A percentile compares a stretch with the other conserved stretches of the same genome.
phyloP scores from a whole-genome alignment of 805 yeast species.

The Kodamaea nitidulidarum region DNA sequence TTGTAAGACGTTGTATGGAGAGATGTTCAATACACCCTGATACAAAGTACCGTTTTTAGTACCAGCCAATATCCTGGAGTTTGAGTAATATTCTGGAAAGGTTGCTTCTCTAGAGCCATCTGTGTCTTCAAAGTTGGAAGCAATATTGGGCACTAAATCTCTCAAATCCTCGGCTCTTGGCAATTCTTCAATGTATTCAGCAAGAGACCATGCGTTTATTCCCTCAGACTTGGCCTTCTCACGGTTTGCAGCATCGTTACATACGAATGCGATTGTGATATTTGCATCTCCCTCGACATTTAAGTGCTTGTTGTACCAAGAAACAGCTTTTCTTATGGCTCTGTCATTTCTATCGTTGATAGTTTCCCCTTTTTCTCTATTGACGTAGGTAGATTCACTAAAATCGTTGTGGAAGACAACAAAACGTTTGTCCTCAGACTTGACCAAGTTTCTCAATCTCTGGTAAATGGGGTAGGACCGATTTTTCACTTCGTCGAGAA shows the following conservation, averaged over 20 bases:
- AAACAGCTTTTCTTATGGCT: slow-evolving; percentile 72
- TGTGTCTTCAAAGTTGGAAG: slow-evolving; percentile 30
- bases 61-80: slow-evolving; percentile 87
- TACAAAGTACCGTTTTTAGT: slow-evolving; percentile 79
- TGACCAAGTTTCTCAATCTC: slow-evolving; percentile 72
- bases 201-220: slow-evolving; percentile 51
- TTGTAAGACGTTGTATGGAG: slow-evolving; percentile 83
- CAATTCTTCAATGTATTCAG: slow-evolving; percentile 66
- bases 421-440: slow-evolving; percentile 75
- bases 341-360: slow-evolving; percentile 90
- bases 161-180: slow-evolving; percentile 71
- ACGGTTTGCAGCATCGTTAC: slow-evolving; percentile 74
- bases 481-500: slow-evolving; percentile 87
- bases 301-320: slow-evolving; percentile 72
- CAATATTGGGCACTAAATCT: slow-evolving; percentile 69
- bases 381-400: slow-evolving; percentile 61
- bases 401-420: slow-evolving; percentile 93
- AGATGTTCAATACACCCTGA: slow-evolving; percentile 78
- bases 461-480: slow-evolving; percentile 84
- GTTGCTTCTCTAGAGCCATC: slow-evolving; percentile 45
- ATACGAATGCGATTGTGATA: slow-evolving; percentile 53
- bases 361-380: slow-evolving; percentile 60
- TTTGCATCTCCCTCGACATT: slow-evolving; percentile 23
- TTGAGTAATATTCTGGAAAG: slow-evolving; percentile 75
- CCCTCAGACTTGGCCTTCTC: slow-evolving; percentile 53